Base-by-base conservation (phyloP, 257 asterid genomes). In the Eustoma russellianum region DNA sequence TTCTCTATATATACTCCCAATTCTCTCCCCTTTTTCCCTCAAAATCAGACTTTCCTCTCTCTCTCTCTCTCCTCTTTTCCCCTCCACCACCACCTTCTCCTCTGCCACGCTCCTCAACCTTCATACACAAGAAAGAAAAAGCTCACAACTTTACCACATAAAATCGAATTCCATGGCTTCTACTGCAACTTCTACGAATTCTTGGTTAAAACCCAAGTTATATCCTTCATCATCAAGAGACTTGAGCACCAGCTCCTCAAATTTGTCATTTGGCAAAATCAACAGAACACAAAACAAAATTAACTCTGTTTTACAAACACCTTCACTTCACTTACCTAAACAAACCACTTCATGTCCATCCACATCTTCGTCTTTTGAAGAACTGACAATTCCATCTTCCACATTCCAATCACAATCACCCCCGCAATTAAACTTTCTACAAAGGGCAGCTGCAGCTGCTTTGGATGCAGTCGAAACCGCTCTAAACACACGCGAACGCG, bases 371-470 rank as follows among this genome's bases (percentile, higher is more conserved):
- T 34, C 60, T 46, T 50, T 54, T 57, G 73, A 62, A 64, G 51
- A 76, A 47, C 67, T 43, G 12, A 46, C 77, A 19, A 50, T 48
- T 11, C 50, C 50, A 13, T 40, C 12, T 10, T 18, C 46, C 24
- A 17, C 33, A 33, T 33, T 53, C 6, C 16, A 55, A 24, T 1
- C 48, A 17, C 48, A 47, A 48, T 13, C 63, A 8, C 53, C 59
- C 15, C 77, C 83, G 1, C 80, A 75, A 55, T 82, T 83, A 94
- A 87, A 91, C 65, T 17, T 87, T 35, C 56, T 91, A 6, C 98
- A 91, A 38, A 77, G 74, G 44, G 88, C 81, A 3, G 96, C 94
- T 0, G 79, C 98, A 64, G 76, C 74, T 83, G 95, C 95, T 5
- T 68, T 91, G 5, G 94, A 91, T 43, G 90, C 83, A 0, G 84